Base-by-base conservation (phyloP, 2,329 filamentous ascomycete species). In the Lecanicillium sp. region DNA sequence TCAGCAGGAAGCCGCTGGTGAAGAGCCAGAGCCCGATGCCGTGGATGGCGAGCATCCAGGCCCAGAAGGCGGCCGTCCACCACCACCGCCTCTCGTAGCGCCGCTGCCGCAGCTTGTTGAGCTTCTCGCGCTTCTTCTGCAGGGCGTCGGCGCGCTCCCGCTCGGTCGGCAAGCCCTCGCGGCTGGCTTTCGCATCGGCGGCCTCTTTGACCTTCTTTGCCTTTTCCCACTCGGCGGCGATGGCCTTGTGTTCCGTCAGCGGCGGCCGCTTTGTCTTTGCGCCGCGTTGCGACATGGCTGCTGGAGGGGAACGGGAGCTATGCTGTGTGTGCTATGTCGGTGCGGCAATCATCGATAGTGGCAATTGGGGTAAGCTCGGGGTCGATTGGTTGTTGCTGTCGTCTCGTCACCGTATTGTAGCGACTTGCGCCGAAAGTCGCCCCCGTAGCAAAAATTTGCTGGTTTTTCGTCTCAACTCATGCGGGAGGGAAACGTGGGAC, bases 1-100 rank as follows among this genome's bases (percentile, higher is more conserved):
- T 95, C 55, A 98, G 79, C 53, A 98, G 80, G 67, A 98, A 98
- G 30, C 93, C 93, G 63, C 86, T 90, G 21, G 89, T 95, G 69
- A 98, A 98, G 62, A 96, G 86, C 62, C 86, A 87, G 58, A 97
- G 84, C 51, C 90, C 91, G 29, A 86, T 72, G 38, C 79, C 73
- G 63, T 98, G 93, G 33, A 96, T 77, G 55, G 69, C 79, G 63
- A 87, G 68, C 62, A 90, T 69, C 73, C 83, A 83, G 32, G 73
- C 62, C 72, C 88, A 87, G 63, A 90, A 87, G 30, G 73, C 78
- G 27, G 83, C 69, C 2, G 77, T 74, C 78, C 78, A 81, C 52
- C 67, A 65, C 71, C 74, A 79, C 27, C 76, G 71, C 38, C 65
- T 62, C 62, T 78, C 74, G 59, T 75, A 81, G 38, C 67, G 68